These are phyloP conservation scores for Ophiognomonia clavigignenti-juglandacearum DNA, from an alignment of 2,329 filamentous ascomycete species.

Conservation along the genomic window DNA sequence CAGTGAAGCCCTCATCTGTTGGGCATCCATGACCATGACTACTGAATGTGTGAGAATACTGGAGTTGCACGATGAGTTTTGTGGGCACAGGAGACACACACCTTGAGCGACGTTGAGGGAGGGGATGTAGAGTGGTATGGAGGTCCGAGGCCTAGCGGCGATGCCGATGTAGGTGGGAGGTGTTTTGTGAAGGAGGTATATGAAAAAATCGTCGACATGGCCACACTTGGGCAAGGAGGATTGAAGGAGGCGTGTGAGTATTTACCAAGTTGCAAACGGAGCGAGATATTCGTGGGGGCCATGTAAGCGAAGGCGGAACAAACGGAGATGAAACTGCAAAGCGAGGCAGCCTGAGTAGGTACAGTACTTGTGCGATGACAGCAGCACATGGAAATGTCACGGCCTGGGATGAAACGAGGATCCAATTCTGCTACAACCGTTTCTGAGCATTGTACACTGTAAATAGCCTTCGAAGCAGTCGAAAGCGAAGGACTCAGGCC, in stretches of 20 bases:
- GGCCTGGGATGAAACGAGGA: too few relatives aligned
- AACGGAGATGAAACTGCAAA: slow-evolving; percentile 16
- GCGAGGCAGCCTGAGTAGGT: slow-evolving; percentile 4
- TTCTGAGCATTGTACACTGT: too few relatives aligned
- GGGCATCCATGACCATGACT: slow-evolving; percentile 8
- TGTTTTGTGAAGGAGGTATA: neutral
- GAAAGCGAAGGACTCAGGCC: neutral
- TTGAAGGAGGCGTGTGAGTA: slow-evolving; percentile 1
- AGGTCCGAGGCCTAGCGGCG: too few relatives aligned
- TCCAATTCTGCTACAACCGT: too few relatives aligned
- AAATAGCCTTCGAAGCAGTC: too few relatives aligned
- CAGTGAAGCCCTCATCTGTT: slow-evolving; percentile 3
- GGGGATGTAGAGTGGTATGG: neutral
- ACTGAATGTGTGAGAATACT: neutral
- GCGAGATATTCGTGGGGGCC: neutral
- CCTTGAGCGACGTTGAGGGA: neutral
- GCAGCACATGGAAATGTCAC: too few relatives aligned
- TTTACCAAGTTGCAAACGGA: slow-evolving; percentile 13
- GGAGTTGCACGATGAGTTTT: too few relatives aligned
- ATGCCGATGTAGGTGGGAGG: neutral
- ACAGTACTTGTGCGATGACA: too few relatives aligned
- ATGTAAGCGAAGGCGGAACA: neutral
- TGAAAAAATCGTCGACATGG: slow-evolving; percentile 9
- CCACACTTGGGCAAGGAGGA: too few relatives aligned
- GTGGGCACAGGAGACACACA: neutral